Base-by-base conservation (phyloP, 2,329 filamentous ascomycete genomes). In the Lachnellula suecica region DNA sequence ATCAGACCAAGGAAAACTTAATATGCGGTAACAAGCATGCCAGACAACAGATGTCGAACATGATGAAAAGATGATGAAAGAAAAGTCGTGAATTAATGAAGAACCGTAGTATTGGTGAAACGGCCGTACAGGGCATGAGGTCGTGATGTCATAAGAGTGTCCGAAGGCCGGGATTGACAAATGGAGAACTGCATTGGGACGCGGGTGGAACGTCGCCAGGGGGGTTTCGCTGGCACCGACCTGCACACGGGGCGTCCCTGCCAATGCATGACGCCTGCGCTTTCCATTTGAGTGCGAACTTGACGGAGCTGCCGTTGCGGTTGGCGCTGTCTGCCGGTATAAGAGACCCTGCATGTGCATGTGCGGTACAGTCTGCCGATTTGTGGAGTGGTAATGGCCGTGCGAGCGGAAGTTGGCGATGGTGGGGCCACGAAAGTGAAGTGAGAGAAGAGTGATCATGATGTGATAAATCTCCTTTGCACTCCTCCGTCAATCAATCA, bases 401-500 rank as follows among this genome's bases (percentile, higher is more conserved):
- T 6, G 35, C 10, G 35, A 40, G 13, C 10, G 19, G 19, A 20
- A 9, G 19, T 2, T 20, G n/a, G 22, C 15, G 38, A n/a, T n/a
- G n/a, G n/a, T n/a, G n/a, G n/a, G n/a, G n/a, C n/a, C n/a, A n/a
- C n/a, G n/a, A n/a, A 43, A 49, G 35, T 45, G 24, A 31, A 46
- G 38, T 37, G 43, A 45, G 42, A n/a, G n/a, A n/a, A n/a, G n/a
- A n/a, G n/a, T n/a, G n/a, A n/a, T n/a, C n/a, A n/a, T n/a, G n/a
- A n/a, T n/a, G n/a, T 37, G 27, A 47, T 46, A 20, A 10, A 7
- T 19, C 24, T 37, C 20, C 29, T 23, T 5, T 20, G 27, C 5
- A 24, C 19, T 47, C 29, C 6, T n/a, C n/a, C n/a, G 35, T 24
- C 4, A 22, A 37, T 37, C 19, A 15, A 15, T 62, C 56, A 62